These are phyloP conservation scores for Vicia villosa DNA, from an alignment of 306 rosid genomes.

Conservation along the genomic window DNA sequence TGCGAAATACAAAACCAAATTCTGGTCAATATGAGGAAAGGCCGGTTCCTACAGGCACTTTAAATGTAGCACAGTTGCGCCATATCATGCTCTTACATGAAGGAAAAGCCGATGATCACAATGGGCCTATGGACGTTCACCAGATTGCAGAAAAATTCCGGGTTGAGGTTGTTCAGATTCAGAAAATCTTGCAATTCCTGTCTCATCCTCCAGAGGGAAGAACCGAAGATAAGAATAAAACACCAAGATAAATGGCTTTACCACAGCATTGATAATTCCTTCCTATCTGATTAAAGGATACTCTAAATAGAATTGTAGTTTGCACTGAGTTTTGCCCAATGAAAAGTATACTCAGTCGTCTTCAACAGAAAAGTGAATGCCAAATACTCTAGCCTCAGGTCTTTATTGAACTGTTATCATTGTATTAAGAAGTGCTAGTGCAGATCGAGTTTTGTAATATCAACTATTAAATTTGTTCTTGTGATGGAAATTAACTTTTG, in stretches of 20 bases:
- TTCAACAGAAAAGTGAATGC: constrained; percentile 16
- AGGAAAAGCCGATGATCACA: constrained; percentile 82
- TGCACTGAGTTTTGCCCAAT: constrained; percentile 6
- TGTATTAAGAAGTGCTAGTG: constrained; percentile 28
- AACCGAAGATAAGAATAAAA: constrained; percentile 43
- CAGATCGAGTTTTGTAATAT: background rate
- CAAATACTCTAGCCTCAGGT: background rate
- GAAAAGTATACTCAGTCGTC: constrained; percentile 11
- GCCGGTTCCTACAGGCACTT: constrained; percentile 68
- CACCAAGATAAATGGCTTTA: constrained; percentile 17
- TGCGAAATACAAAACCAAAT: constrained; percentile 69
- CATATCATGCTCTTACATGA: constrained; percentile 68
- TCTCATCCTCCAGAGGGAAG: constrained; percentile 72
- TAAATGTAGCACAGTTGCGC: constrained; percentile 81
- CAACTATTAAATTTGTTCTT: constrained; percentile 26
- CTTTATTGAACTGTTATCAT: constrained; percentile 10
- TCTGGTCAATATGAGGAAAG: constrained; percentile 67
- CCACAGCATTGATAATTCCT: constrained; percentile 25
- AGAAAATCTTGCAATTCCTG: constrained; percentile 63
- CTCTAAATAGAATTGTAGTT: constrained; percentile 28
- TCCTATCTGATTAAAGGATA: constrained; percentile 35
- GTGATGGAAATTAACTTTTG: constrained; percentile 8
- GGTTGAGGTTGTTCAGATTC: constrained; percentile 59
- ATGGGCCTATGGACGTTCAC: constrained; percentile 65
- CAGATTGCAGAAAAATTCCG: constrained; percentile 67